These are phyloP conservation scores for Rhizopus stolonifer DNA, from an alignment of 371 early-diverging fungal genomes.

Conservation along the genomic window DNA sequence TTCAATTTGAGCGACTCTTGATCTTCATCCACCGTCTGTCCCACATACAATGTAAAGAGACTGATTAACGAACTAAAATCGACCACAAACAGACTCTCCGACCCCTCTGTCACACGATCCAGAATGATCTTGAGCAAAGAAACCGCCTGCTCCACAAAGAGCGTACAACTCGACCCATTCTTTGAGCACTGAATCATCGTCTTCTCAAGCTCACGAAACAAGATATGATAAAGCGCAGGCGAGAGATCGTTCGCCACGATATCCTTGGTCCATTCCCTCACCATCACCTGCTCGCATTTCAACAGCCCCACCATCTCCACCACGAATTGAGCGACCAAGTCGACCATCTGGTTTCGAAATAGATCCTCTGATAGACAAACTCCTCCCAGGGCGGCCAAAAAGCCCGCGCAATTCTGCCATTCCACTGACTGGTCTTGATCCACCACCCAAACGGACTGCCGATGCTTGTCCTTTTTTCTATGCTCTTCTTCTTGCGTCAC, in stretches of 20 bases:
- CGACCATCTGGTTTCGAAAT: slow-evolving; percentile 23
- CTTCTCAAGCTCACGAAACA: slow-evolving; percentile 53
- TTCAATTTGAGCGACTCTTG: slow-evolving; percentile 67
- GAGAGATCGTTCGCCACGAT: slow-evolving; percentile 81
- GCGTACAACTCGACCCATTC: slow-evolving; percentile 73
- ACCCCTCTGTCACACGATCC: slow-evolving; percentile 66
- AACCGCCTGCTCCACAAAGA: slow-evolving; percentile 86
- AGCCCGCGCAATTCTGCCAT: slow-evolving; percentile 71
- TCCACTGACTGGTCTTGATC: slow-evolving; percentile 37
- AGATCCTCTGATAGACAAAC: too few relatives aligned
- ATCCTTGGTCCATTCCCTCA: slow-evolving; percentile 85
- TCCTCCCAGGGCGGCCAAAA: slow-evolving; percentile 69
- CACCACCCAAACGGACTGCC: too few relatives aligned
- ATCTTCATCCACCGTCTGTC: slow-evolving; percentile 60
- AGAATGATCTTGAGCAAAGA: slow-evolving; percentile 77
- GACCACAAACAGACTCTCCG: slow-evolving; percentile 64
- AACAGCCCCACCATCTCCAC: slow-evolving; percentile 80
- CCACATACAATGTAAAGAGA: slow-evolving; percentile 72
- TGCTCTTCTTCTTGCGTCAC: slow-evolving; percentile 21
- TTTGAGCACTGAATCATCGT: slow-evolving; percentile 50
- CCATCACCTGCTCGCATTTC: slow-evolving; percentile 74
- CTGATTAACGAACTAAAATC: slow-evolving; percentile 77
- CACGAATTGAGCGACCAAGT: slow-evolving; percentile 74
- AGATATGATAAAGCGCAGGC: slow-evolving; percentile 71
- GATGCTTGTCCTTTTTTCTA: too few relatives aligned